Conservation (phyloP, 352 stramenopile genomes). For the Phytophthora kernoviae region DNA sequence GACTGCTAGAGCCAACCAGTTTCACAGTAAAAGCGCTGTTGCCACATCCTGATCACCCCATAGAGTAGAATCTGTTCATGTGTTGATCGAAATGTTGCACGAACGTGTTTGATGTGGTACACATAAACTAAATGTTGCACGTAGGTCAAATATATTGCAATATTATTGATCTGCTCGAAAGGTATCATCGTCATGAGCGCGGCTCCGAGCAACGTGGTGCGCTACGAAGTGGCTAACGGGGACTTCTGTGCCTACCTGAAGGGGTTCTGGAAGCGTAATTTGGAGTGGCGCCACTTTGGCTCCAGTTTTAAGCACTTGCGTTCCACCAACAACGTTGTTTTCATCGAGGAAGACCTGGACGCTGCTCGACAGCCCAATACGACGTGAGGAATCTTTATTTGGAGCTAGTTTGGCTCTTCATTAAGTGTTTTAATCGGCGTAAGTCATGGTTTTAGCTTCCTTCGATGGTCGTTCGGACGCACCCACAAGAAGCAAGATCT, state of each 20-base stretch:
- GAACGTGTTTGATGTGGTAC: background rate
- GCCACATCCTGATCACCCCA: too few relatives aligned
- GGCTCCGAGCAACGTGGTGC: constrained; percentile 32
- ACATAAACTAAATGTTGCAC: background rate
- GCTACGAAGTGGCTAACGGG: constrained; percentile 64
- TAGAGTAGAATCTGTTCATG: too few relatives aligned
- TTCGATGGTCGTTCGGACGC: constrained; percentile 81
- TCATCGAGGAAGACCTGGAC: constrained; percentile 76
- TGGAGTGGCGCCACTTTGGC: constrained; percentile 83
- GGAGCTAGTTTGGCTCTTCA: too few relatives aligned
- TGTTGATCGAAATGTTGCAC: too few relatives aligned
- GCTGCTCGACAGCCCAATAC: constrained; percentile 77
- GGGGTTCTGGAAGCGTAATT: constrained; percentile 83
- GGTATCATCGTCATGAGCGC: constrained; percentile 20
- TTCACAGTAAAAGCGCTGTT: too few relatives aligned
- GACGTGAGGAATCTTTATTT: constrained; percentile 39
- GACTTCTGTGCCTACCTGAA: constrained; percentile 79
- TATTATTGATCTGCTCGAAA: background rate
- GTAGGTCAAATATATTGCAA: background rate
- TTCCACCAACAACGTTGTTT: constrained; percentile 82
- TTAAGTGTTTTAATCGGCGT: background rate
- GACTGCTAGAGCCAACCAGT: too few relatives aligned
- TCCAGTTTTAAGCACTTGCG: constrained; percentile 78
- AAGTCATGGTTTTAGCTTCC: constrained; percentile 48
- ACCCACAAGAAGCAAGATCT: constrained; percentile 77